Base-by-base conservation (phyloP, 768 basidiomycete genomes). In the Daedaleopsis sinensis region DNA sequence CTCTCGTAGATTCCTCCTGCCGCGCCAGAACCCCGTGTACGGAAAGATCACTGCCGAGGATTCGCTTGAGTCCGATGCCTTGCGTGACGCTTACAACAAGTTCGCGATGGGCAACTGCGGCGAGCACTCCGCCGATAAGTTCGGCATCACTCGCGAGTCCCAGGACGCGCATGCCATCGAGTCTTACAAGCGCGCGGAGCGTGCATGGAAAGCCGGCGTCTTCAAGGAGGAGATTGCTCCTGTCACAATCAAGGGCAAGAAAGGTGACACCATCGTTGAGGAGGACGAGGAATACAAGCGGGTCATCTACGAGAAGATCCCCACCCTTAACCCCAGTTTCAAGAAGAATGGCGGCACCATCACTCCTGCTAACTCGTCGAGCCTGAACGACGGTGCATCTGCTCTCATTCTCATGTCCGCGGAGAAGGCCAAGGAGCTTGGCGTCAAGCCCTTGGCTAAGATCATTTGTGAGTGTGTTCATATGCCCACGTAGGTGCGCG, bases 261-360 rank as follows among this genome's bases (percentile, higher is more conserved):
- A 97, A 80, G 93, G 94, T 44, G 93, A 96, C 72, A 89, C 85
- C 35, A 74, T 97, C 53, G 85, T 99, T 48, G 83, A 83, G 66
- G 96, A 98, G 79, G 97, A 99, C 70, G 97, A 99, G 76, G 97
- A 98, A 71, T 98, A 94, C 84, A 98, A 96, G 82, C 91, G 94
- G 67, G 87, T 99, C 66, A 86, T 96, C 70, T 95, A 87, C 71
- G 96, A 97, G 65, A 99, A 99, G 76, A 84, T 98, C 65, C 93
- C 95, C 37, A 79, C 86, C 7, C 84, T 99, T 63, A 86, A 85
- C 65, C 94, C 96, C 53, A 90, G 90, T 37, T 99, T 99, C 86
- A 89, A 90, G 78, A 82, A 84, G 76, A 82, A 88, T 64, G 91
- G 87, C 59, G 95, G 95, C 52, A 85, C 82, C 55, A 94, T 99